phyloP scores from a whole-genome alignment of 768 basidiomycete species.

The Goffeauzyma gilvescens region DNA sequence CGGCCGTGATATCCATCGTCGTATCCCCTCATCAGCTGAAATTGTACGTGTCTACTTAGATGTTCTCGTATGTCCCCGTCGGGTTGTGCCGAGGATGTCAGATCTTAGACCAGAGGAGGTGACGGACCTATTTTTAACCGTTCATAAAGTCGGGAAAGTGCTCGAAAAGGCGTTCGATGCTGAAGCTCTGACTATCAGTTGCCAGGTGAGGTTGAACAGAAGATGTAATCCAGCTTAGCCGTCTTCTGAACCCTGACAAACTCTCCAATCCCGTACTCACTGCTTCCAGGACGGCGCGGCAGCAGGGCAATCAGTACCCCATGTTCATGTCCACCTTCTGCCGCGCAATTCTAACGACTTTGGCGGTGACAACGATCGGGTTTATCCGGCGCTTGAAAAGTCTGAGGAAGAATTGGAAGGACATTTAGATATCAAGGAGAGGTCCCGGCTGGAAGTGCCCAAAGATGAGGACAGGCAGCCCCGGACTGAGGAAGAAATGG shows the following conservation, averaged over 20 bases:
- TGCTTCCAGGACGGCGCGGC: slow-evolving; percentile 56
- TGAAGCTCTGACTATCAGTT: slow-evolving; percentile 67
- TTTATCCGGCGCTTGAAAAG: slow-evolving; percentile 51
- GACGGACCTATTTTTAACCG: slow-evolving; percentile 55
- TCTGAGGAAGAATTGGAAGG: slow-evolving; percentile 19
- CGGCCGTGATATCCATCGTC: not conserved
- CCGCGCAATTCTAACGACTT: slow-evolving; percentile 49
- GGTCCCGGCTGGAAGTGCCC: slow-evolving; percentile 9
- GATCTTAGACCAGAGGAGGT: slow-evolving; percentile 46
- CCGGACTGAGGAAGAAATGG: slow-evolving; percentile 56
- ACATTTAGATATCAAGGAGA: slow-evolving; percentile 32
- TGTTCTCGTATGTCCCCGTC: slow-evolving; percentile 41
- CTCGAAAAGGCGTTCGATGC: slow-evolving; percentile 67
- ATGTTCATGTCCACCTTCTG: slow-evolving; percentile 89
- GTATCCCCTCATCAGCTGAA: not conserved
- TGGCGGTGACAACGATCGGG: slow-evolving; percentile 31
- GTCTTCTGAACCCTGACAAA: slow-evolving; percentile 6
- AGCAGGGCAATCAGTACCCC: slow-evolving; percentile 68
- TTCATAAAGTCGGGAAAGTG: slow-evolving; percentile 57
- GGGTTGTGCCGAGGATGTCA: slow-evolving; percentile 38
- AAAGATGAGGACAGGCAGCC: slow-evolving; percentile 47
- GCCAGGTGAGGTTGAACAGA: slow-evolving; percentile 58
- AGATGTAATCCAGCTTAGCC: not conserved
- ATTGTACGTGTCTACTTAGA: slow-evolving; percentile 33
- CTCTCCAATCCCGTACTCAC: slow-evolving; percentile 17